Base-by-base conservation (phyloP, 192 early-diverging fungal species). In the Dissophora ornata region DNA sequence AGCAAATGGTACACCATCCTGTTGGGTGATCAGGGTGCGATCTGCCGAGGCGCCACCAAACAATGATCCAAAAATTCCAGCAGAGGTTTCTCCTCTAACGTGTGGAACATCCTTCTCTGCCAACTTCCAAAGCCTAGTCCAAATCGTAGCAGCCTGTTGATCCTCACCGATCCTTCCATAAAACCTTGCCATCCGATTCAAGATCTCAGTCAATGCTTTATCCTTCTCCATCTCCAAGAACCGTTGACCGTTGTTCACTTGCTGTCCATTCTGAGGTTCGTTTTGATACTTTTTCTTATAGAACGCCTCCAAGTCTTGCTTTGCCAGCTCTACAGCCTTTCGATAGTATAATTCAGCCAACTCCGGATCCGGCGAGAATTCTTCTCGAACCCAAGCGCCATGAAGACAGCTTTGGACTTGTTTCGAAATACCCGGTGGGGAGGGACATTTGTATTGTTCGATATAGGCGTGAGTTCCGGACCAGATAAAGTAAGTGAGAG, bases 301-400 rank as follows among this genome's bases (percentile, higher is more conserved):
- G 49, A 62, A 6, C 50, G 53, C 40, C 33, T 62, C 32, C 60
- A 68, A 16, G 56, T 85, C 69, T 66, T 57, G 29, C 57, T 57
- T 18, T 52, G 55, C 59, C 63, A 85, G 9, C 48, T 56, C 49
- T 0, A 67, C 9, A 1, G 82, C 87, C 51, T 79, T 69, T 22
- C 79, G 47, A 1, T 82, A 36, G 58, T 86, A 85, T 4, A 77
- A 6, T 19, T 80, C 73, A 1, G 87, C 87, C 1, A 83, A 36
- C 3, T 77, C 66, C 16, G 73, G 65, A 60, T 86, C 80, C 0
- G 79, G 82, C 0, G 67, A 38, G 15, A 85, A 25, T 47, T 86
- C 77, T 57, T 86, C 85, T 18, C 85, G 80, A n/a, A 88, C 52
- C 74, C 84, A 88, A 3, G 87, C 87, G 4, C 85, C 85, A 28